Evolutionary conservation across 129 eudicot species (phyloP), one percentile per base, ranked within the genome.

Genomic region (Artemisia tridentata): DNA sequence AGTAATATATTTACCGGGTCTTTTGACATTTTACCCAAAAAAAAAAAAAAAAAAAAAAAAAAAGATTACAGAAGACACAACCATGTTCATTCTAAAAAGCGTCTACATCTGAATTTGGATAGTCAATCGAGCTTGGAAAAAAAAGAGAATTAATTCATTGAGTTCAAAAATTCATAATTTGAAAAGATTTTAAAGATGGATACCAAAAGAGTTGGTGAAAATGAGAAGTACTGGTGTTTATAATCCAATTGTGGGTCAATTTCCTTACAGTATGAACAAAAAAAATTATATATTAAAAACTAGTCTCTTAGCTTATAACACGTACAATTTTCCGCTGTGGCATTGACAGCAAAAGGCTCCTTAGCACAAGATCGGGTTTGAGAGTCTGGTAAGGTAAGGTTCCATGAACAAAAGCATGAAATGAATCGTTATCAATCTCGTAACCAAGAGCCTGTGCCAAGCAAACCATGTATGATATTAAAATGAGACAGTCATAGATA

Each of bases 271-370:
- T 46, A 49, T 66, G 71, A 20, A 66, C 13, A 13, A 55, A 4
- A 4, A 11, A 47, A 45, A n/a, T n/a, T n/a, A n/a, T n/a, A n/a
- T 11, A 66, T 31, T 5, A 46, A 20, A 43, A 18, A 11, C 25
- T 51, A 47, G 10, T 21, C 3, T 29, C 14, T 46, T 41, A 13
- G 57, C 29, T 57, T 25, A 3, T 59, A 17, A 20, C 3, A 72
- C 92, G 11, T 87, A 89, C 98, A 5, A 93, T 87, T 79, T 93
- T 93, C 47, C 88, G 71, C 23, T 93, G 98, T 14, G 98, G 98
- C 86, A 86, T 85, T 14, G 98, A 89, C 5, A 89, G 82, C 31
- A 93, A 82, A 78, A 93, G 90, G 65, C 84, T 87, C 53, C 98
- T 88, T 64, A 93, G 87, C 55, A 89, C 69, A 47, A 83, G 83